Conservation (phyloP, 2,329 filamentous ascomycete genomes). For the Didymella pinodella region DNA sequence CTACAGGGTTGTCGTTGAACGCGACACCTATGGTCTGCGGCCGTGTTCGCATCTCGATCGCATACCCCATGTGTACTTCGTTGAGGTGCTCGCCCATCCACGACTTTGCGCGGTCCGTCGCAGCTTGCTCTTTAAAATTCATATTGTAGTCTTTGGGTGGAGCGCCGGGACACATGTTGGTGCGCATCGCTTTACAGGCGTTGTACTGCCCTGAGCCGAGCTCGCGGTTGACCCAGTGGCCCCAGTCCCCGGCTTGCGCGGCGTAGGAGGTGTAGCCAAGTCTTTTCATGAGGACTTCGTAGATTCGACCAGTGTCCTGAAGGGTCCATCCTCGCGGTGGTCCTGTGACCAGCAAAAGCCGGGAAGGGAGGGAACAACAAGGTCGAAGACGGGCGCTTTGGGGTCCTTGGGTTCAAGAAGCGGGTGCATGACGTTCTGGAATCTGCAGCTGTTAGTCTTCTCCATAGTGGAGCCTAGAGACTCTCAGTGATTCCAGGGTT, state of each 20-base stretch:
- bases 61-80: slow-evolving; percentile 54
- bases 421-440: slow-evolving; percentile 48
- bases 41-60: slow-evolving; percentile 53
- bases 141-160: slow-evolving; percentile 42
- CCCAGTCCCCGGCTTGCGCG: slow-evolving; percentile 54
- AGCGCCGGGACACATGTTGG: slow-evolving; percentile 53
- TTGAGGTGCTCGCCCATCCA: slow-evolving; percentile 40
- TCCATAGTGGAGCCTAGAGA: neutral
- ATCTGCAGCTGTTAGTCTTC: slow-evolving; percentile 20
- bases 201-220: slow-evolving; percentile 47
- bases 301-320: slow-evolving; percentile 57
- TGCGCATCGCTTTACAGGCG: slow-evolving; percentile 53
- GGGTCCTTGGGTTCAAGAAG: slow-evolving; percentile 42
- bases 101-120: slow-evolving; percentile 46
- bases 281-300: slow-evolving; percentile 37
- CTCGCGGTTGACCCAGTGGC: slow-evolving; percentile 52
- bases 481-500: neutral
- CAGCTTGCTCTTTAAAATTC: slow-evolving; percentile 45
- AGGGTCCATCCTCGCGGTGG: slow-evolving; percentile 41
- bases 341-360: slow-evolving; percentile 35
- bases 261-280: slow-evolving; percentile 53
- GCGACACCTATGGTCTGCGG: slow-evolving; percentile 56
- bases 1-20: slow-evolving; percentile 55
- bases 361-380: slow-evolving; percentile 66
- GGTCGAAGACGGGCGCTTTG: slow-evolving; percentile 58